Evolutionary conservation across 257 asterid genomes (phyloP).

Genomic region (Solanum gracilifrons): DNA sequence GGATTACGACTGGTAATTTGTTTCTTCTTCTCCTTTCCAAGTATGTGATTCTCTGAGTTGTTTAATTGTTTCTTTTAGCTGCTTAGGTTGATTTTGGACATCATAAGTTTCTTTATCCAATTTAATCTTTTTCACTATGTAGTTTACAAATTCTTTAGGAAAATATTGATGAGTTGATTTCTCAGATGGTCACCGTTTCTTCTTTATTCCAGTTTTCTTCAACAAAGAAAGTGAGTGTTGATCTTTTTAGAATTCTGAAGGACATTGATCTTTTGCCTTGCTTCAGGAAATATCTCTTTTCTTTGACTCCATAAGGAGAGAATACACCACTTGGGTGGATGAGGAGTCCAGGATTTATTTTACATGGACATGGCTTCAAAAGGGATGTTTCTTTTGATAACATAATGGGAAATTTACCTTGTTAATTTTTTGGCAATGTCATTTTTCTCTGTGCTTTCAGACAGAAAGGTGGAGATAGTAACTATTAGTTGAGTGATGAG

Average conservation of each 20-base stretch:
- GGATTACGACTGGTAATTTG: slow-evolving; percentile 82
- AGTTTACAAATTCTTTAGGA: not conserved
- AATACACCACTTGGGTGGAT: not conserved
- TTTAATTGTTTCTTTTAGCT: not conserved
- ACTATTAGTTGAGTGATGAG: not conserved
- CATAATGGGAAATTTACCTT: not conserved
- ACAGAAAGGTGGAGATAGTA: not conserved
- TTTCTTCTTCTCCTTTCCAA: slow-evolving; percentile 1
- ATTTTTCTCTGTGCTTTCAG: not conserved
- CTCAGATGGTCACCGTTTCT: not conserved
- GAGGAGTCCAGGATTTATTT: not conserved
- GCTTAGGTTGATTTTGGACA: not conserved
- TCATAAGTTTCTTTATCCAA: not conserved
- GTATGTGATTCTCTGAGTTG: not conserved
- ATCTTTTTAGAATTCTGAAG: not conserved
- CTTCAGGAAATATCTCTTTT: not conserved
- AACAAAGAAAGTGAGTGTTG: not conserved
- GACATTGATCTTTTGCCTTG: not conserved
- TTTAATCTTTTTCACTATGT: not conserved
- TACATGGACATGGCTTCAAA: not conserved
- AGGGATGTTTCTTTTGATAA: not conserved
- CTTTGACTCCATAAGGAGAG: not conserved
- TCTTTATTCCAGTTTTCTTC: not conserved
- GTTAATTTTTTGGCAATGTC: not conserved
- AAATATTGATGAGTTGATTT: not conserved